These are phyloP conservation scores for Nymphaea thermarum DNA, from an alignment of 164 flowering plant genomes.

Conservation along the genomic window DNA sequence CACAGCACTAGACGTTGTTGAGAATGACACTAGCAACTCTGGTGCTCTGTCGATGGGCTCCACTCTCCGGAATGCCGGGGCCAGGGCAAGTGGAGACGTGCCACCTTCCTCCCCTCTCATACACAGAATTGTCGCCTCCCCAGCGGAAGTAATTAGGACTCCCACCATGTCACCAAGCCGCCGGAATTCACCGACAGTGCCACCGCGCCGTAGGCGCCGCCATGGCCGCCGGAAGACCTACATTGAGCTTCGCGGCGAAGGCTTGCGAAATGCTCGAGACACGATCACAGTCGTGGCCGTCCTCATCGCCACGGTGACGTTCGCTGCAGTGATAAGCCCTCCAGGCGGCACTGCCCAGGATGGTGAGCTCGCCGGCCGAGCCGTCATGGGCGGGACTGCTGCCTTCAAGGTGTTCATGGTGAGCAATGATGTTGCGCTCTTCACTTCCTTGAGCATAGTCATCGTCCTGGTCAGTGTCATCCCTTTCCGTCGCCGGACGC, in stretches of 20 bases:
- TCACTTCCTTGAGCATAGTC: not conserved
- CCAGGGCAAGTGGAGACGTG: conserved; percentile 29
- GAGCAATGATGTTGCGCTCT: conserved; percentile 1
- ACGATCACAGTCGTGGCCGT: conserved; percentile 9
- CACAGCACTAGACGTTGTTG: conserved; percentile 46
- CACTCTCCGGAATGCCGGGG: conserved; percentile 33
- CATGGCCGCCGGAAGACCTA: conserved; percentile 6
- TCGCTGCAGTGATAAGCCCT: conserved; percentile 7
- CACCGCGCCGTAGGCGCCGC: conserved; percentile 7
- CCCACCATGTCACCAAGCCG: not conserved
- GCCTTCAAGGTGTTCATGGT: conserved; percentile 2
- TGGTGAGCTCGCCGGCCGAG: not conserved
- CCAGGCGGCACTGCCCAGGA: conserved; percentile 8
- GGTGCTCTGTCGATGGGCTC: conserved; percentile 28
- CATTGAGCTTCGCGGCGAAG: conserved; percentile 3
- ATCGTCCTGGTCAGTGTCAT: conserved; percentile 1
- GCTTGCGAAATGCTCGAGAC: conserved; percentile 6
- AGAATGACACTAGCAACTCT: conserved; percentile 30
- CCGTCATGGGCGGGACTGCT: not conserved
- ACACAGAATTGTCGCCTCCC: conserved; percentile 1
- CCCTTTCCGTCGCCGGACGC: not conserved
- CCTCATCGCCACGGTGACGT: conserved; percentile 12
- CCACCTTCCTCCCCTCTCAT: conserved; percentile 25
- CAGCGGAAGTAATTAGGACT: not conserved
- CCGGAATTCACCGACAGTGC: not conserved